phyloP scores from a whole-genome alignment of 176 grass and related monocot genomes.

The Rhynchospora pubera region DNA sequence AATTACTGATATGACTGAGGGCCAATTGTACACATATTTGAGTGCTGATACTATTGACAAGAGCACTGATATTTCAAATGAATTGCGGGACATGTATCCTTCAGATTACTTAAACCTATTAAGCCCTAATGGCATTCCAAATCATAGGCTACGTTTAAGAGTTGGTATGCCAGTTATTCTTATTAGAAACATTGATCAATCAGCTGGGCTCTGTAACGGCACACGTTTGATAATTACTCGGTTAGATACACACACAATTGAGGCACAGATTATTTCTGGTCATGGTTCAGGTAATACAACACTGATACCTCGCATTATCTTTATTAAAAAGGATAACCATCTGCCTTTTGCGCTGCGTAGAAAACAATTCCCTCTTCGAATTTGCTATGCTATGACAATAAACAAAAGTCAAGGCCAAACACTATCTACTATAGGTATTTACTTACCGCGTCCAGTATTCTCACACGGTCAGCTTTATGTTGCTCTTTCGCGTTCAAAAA shows the following conservation, averaged over 20 bases:
- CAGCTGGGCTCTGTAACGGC: neutral
- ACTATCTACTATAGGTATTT: neutral
- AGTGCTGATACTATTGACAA: neutral
- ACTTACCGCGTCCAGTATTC: neutral
- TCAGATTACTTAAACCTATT: neutral
- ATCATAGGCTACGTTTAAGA: neutral
- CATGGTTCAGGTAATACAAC: neutral
- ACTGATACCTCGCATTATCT: neutral
- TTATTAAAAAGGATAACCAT: neutral
- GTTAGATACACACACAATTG: neutral
- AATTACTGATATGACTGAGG: neutral
- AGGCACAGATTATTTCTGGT: neutral
- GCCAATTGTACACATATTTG: neutral
- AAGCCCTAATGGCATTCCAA: neutral
- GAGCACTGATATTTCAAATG: too few relatives aligned
- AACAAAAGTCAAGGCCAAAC: neutral
- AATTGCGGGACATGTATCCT: neutral
- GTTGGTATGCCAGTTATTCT: neutral
- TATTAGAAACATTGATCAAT: neutral
- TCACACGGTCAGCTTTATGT: neutral
- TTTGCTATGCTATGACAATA: slow-evolving; percentile 22
- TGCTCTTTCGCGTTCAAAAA: neutral
- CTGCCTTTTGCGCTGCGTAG: neutral
- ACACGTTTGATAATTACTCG: neutral
- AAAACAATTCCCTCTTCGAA: neutral